These are phyloP conservation scores for Fusarium neocosmosporiellum DNA, from an alignment of 2,329 filamentous ascomycete genomes.

Conservation along the genomic window DNA sequence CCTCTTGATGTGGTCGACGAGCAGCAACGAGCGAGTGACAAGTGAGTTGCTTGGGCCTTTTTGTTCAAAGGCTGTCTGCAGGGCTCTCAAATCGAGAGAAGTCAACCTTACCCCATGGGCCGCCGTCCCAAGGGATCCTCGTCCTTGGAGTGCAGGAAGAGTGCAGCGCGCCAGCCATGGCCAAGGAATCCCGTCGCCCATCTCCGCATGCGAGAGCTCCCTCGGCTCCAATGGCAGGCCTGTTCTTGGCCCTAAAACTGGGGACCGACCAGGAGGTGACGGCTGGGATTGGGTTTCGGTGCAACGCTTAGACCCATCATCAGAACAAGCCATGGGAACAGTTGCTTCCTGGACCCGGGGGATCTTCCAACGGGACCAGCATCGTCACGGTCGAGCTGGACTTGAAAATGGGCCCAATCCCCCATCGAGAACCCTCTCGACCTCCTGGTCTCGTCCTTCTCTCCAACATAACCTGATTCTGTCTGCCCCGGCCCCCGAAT, in stretches of 20 bases:
- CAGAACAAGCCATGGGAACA: neutral
- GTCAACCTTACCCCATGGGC: constrained; percentile 7
- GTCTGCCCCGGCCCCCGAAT: neutral
- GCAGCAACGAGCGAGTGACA: neutral
- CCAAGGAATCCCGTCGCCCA: constrained; percentile 13
- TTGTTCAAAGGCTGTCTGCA: neutral
- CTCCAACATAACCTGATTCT: neutral
- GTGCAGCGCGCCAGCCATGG: neutral
- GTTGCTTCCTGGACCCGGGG: constrained; percentile 10
- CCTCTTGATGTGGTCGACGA: neutral
- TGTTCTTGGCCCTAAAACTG: neutral
- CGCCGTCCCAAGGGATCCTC: constrained; percentile 2
- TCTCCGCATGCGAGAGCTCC: constrained; percentile 25
- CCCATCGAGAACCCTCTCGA: neutral
- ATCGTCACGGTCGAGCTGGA: neutral
- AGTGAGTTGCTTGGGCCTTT: constrained; percentile 11
- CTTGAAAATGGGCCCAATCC: constrained; percentile 9
- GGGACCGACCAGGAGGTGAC: neutral
- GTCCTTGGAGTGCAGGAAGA: neutral
- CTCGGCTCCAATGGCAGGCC: neutral
- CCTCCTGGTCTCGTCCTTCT: neutral
- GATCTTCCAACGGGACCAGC: neutral
- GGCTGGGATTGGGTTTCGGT: constrained; percentile 2
- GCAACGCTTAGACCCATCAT: constrained; percentile 1
- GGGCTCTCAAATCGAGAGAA: neutral